A percentile compares a stretch with the other conserved stretches of the same genome.
phyloP scores from a whole-genome alignment of 2,329 filamentous ascomycete species.

The Helminthosporium solani region DNA sequence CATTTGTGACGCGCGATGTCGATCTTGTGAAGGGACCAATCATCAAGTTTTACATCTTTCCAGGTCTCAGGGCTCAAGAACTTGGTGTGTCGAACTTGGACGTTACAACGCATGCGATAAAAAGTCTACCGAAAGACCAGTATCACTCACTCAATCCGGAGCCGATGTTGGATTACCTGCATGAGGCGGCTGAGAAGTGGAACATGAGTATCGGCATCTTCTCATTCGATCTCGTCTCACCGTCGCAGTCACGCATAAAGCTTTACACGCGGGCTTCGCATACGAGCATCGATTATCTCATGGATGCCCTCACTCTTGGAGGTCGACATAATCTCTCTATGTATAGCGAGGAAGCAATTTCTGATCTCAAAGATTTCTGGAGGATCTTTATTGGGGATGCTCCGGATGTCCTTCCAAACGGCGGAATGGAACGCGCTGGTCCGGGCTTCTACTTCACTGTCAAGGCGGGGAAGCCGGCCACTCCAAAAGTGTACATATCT shows the following conservation, averaged over 20 bases:
- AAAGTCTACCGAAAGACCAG: too few species aligned
- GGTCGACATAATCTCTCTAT: constrained; percentile 10
- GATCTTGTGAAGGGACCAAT: too few species aligned
- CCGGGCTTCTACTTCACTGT: constrained; percentile 14
- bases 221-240: constrained; percentile 13
- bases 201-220: constrained; percentile 13
- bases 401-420: constrained; percentile 5
- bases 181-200: too few species aligned
- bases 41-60: too few species aligned
- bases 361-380: constrained; percentile 13
- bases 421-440: constrained; percentile 6
- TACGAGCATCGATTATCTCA: constrained; percentile 11
- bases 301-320: constrained; percentile 14
- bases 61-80: too few species aligned
- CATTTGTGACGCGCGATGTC: too few species aligned
- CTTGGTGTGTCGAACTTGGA: too few species aligned
- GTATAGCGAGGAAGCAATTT: constrained; percentile 13
- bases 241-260: constrained; percentile 11
- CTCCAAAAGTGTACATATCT: constrained; percentile 12
- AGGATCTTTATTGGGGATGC: constrained; percentile 11
- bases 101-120: too few species aligned
- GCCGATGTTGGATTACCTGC: too few species aligned
- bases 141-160: too few species aligned
- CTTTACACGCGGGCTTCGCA: constrained; percentile 13
- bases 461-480: constrained; percentile 11